Base-by-base conservation (phyloP, 345 rosid genomes). In the Corchorus capsularis region DNA sequence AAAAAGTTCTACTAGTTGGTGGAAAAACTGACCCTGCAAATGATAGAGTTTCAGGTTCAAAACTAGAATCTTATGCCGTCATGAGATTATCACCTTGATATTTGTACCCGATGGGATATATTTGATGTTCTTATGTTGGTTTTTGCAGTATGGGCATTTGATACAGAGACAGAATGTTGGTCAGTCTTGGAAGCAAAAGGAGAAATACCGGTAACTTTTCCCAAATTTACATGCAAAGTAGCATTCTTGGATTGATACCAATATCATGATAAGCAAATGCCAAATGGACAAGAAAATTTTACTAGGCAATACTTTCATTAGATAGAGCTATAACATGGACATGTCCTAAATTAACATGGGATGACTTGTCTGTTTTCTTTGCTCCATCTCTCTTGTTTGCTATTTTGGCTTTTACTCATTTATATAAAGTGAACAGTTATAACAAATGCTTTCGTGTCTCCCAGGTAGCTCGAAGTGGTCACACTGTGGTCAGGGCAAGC, bases 151-250 rank as follows among this genome's bases (percentile, higher is more conserved):
- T 93, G 99, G 99, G 90, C 88, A 76, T 90, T 96, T 78, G 97
- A 93, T 85, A 88, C 90, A 43, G 98, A 89, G 75, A 89, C 90
- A 2, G 97, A 93, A 59, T 92, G 97, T 72, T 96, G 99, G 98
- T 92, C 99, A 1, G 79, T 91, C 60, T 77, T 96, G 90, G 99
- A 96, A 79, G 95, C 95, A 67, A 93, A 96, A 81, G 99, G 99
- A 82, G 98, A 93, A 80, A 72, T 91, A 72, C 99, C 99, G 67
- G 99, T 96, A 87, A 6, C 77, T 35, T 70, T 75, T 37, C 60
- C 46, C 61, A 46, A 69, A 34, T 9, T 17, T 52, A 17, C 3
- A 1, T 35, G 61, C 52, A 69, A 69, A 59, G 8, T 5, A 27
- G 39, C 17, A 60, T 27, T 60, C 12, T 15, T 60, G 32, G 39